These are phyloP conservation scores for Cordyceps farinosa DNA, from an alignment of 2,329 filamentous ascomycete genomes.

Conservation along the genomic window DNA sequence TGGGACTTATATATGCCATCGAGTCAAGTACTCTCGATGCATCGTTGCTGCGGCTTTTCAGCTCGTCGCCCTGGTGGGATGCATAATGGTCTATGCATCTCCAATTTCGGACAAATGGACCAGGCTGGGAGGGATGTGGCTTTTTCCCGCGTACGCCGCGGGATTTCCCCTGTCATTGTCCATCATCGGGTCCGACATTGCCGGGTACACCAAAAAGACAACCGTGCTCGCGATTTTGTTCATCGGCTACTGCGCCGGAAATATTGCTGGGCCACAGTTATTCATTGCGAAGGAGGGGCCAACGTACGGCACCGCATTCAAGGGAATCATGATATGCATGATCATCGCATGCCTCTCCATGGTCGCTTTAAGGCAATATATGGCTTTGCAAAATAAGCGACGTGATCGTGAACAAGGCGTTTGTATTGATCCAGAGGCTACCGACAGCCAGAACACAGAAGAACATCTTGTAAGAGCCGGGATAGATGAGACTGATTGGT, in stretches of 20 bases:
- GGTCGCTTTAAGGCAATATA: background rate
- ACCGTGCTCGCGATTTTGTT: constrained; percentile 47
- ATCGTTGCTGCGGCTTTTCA: constrained; percentile 5
- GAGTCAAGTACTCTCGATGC: constrained; percentile 15
- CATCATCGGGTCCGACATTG: constrained; percentile 56
- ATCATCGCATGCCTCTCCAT: constrained; percentile 45
- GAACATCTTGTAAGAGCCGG: background rate
- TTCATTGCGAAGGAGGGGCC: constrained; percentile 54
- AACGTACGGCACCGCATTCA: constrained; percentile 56
- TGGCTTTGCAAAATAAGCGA: constrained; percentile 11
- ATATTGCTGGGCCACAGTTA: constrained; percentile 55
- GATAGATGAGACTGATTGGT: constrained; percentile 9
- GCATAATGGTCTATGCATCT: constrained; percentile 12
- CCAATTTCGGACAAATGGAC: constrained; percentile 8
- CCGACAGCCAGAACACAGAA: background rate
- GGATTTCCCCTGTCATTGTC: constrained; percentile 46
- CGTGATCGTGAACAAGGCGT: constrained; percentile 6
- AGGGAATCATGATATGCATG: constrained; percentile 58
- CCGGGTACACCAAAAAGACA: constrained; percentile 61
- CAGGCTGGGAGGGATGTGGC: constrained; percentile 23
- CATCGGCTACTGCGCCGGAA: constrained; percentile 55
- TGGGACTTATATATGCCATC: constrained; percentile 8
- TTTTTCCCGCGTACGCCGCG: constrained; percentile 56
- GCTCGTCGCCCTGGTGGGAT: constrained; percentile 4
- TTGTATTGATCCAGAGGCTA: background rate